A percentile compares a stretch with the other conserved stretches of the same genome.
Evolutionary conservation across 371 early-diverging fungal species (phyloP).

Genomic region (Actinomucor elegans): DNA sequence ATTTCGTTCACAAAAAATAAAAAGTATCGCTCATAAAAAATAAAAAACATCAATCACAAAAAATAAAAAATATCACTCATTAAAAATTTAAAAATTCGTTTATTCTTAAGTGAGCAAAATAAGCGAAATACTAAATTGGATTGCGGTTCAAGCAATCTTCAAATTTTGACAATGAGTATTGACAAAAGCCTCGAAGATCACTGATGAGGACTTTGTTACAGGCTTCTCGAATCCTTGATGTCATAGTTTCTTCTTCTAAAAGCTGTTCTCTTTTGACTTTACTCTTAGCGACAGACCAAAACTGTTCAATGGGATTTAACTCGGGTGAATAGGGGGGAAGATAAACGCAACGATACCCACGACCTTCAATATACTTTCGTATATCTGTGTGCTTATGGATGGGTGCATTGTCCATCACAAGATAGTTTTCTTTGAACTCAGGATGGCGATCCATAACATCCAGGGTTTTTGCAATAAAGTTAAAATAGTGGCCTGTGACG

Average conservation of each 20-base stretch:
- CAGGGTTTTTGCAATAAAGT: slow-evolving; percentile 5
- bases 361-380: slow-evolving; percentile 7
- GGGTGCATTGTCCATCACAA: slow-evolving; percentile 23
- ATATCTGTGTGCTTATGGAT: slow-evolving; percentile 16
- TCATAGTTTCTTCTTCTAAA: slow-evolving; percentile 12
- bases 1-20: too few relatives aligned
- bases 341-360: slow-evolving; percentile 25
- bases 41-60: too few relatives aligned
- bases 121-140: too few relatives aligned
- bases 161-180: slow-evolving; percentile 14
- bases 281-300: slow-evolving; percentile 19
- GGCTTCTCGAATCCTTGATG: slow-evolving; percentile 1
- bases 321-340: slow-evolving; percentile 21
- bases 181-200: slow-evolving; percentile 11
- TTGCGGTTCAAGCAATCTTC: slow-evolving; percentile 16
- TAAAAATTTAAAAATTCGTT: too few relatives aligned
- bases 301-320: slow-evolving; percentile 20
- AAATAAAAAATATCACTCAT: too few relatives aligned
- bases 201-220: slow-evolving; percentile 5
- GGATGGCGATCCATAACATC: slow-evolving; percentile 10
- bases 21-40: too few relatives aligned
- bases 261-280: slow-evolving; percentile 10
- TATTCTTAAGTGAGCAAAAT: too few relatives aligned
- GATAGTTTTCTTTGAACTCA: slow-evolving; percentile 13
- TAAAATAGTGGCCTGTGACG: slow-evolving; percentile 20